phyloP scores from a whole-genome alignment of 169 alveolate genomes.

The Babesia bigemina region DNA sequence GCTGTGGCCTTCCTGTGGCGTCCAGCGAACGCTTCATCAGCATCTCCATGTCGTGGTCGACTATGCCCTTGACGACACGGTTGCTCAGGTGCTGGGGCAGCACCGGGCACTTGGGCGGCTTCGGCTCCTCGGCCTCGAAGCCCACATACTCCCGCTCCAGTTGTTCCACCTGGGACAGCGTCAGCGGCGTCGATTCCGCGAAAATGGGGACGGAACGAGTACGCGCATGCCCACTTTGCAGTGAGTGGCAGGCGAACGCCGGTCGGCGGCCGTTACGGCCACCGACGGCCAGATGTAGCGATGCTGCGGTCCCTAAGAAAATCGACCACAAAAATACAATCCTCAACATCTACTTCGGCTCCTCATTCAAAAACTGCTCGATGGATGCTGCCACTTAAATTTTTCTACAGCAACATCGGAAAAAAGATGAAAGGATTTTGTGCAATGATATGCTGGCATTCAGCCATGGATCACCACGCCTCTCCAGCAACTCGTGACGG shows the following conservation, averaged over 20 bases:
- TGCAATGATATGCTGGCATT: no score
- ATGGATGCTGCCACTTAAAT: background rate
- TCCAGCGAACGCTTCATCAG: conserved; percentile 23
- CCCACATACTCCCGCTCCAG: conserved; percentile 34
- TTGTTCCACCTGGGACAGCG: conserved; percentile 13
- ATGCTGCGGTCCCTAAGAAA: background rate
- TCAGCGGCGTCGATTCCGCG: conserved; percentile 28
- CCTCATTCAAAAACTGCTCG: background rate
- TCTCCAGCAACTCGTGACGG: no score
- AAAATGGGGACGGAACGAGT: background rate
- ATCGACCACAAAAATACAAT: background rate
- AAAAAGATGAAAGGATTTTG: no score
- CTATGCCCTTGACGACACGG: conserved; percentile 45
- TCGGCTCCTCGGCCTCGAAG: conserved; percentile 39
- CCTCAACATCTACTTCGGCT: background rate
- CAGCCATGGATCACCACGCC: no score
- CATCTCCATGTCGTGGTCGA: conserved; percentile 59
- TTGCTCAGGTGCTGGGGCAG: conserved; percentile 51
- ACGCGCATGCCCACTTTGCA: background rate
- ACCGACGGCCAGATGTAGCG: background rate
- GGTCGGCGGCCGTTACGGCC: background rate
- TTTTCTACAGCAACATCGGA: no score
- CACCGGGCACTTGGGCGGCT: conserved; percentile 38
- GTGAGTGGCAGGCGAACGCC: background rate
- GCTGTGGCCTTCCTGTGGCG: conserved; percentile 15